Evolutionary conservation across 2,329 filamentous ascomycete genomes (phyloP).

Genomic region (Coniochaeta sp.): DNA sequence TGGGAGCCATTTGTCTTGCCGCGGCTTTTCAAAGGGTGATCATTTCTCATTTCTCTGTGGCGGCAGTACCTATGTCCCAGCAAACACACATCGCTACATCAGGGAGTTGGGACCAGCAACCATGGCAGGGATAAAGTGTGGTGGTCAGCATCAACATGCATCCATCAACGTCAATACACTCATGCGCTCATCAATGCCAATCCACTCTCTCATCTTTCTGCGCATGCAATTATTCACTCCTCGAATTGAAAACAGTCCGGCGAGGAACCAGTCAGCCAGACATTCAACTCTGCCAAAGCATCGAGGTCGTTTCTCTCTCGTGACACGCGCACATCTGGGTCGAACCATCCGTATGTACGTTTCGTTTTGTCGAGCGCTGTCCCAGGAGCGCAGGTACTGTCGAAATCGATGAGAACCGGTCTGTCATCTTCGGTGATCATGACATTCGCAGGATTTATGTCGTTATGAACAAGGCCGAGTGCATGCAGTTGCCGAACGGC

Average conservation of each 20-base stretch:
- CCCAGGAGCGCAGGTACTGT: not conserved
- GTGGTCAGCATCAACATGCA: not conserved
- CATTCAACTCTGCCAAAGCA: not conserved
- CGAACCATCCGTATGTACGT: not conserved
- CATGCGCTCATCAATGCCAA: too few relatives aligned
- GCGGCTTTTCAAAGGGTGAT: too few relatives aligned
- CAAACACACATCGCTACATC: too few relatives aligned
- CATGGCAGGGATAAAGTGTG: not conserved
- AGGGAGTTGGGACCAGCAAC: too few relatives aligned
- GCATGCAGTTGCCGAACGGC: not conserved
- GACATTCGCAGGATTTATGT: constrained; percentile 1
- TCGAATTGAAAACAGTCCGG: not conserved
- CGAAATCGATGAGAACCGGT: not conserved
- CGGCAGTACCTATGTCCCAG: too few relatives aligned
- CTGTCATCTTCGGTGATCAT: not conserved
- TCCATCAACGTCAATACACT: too few relatives aligned
- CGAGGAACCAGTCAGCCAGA: not conserved
- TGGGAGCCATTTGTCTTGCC: too few relatives aligned
- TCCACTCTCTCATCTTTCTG: too few relatives aligned
- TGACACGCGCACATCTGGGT: not conserved
- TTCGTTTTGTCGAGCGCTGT: not conserved
- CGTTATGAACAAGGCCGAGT: not conserved
- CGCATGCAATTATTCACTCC: too few relatives aligned
- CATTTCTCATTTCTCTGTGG: too few relatives aligned
- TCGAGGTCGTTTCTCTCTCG: not conserved